Evolutionary conservation across 768 basidiomycete genomes (phyloP), one percentile per base, ranked within the genome.

Genomic region (Phaeolepiota aurea): DNA sequence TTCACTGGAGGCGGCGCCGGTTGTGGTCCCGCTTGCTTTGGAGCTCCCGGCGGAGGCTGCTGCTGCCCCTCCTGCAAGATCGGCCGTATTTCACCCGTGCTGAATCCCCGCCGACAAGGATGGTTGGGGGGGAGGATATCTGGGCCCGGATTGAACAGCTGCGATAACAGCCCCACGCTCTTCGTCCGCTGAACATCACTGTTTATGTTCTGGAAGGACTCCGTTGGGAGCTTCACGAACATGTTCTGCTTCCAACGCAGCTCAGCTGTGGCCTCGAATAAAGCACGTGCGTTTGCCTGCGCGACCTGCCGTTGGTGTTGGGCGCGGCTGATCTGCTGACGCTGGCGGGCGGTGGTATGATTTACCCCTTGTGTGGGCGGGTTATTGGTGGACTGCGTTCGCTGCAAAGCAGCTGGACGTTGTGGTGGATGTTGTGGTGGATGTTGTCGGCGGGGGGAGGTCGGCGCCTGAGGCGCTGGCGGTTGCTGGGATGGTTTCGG

Each of bases 101-200:
- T 66, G 42, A 66, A 71, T 13, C 65, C 75, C 12, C 65, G 57
- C 44, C 75, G 66, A 57, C 77, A 81, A 2, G 79, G 75, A 55
- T 80, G 81, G 30, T 64, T 69, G 1, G 59, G 56, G 3, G 81
- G 79, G 51, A 84, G 72, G 20, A 77, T 62, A 10, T 63, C 52
- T 14, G 80, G 79, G 51, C 82, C 73, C 0, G 86, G 87, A 47
- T 87, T 80, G 68, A 89, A 68, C 32, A 89, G 59, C 55, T 76
- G 76, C 19, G 75, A 75, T 40, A 87, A 61, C 32, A 84, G 57
- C 3, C 85, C 86, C 0, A 63, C 62, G 31, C 69, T 69, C 41
- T 50, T 46, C 43, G 65, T 59, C 14, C 64, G 53, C 32, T 55
- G 54, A 16, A 51, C 45, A 7, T 35, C 33, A n/a, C 50, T 52